Evolutionary conservation across 2,329 filamentous ascomycete species (phyloP), one percentile per base, ranked within the genome.

Genomic region (Canariomyces notabilis): DNA sequence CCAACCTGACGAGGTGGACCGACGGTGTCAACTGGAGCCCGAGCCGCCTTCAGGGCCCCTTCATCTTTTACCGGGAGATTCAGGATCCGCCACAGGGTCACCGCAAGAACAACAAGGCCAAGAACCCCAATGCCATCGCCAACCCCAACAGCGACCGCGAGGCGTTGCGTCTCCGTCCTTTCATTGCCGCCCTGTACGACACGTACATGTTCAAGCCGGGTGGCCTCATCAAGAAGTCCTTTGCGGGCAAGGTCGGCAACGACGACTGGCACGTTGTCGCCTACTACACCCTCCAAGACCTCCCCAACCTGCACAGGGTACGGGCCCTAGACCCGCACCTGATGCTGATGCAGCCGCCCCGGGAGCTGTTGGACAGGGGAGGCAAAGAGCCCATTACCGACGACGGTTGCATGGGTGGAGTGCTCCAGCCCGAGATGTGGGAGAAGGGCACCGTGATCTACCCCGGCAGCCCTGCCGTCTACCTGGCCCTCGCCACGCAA

Each of bases 1-100:
- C 89, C 0, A 89, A 89, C 5, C 95, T 95, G 68, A 94, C 94
- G 69, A 77, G 90, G 46, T 96, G 90, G 90, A 95, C 89, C 0
- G 90, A 96, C 57, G 89, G 90, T 12, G 80, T 91, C 9, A 83
- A 85, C 6, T 96, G 90, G 90, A 94, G 87, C 57, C 90, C 90
- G 0, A 94, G 84, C 64, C 83, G 86, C 14, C 91, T 94, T 38
- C 73, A 91, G 38, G 85, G 84, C 48, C 93, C 93, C 62, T 94
- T 89, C 57, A 75, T 95, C 35, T 79, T 94, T 56, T 95, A 95
- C 60, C 82, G 89, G 22, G 87, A 95, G 63, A 75, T 94, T 35
- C 79, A 86, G 52, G 81, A 84, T 58, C 82, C 84, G 0, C 2
- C 18, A 11, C n/a, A 12, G 2, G 29, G 26, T 18, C 15, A 33